These are phyloP conservation scores for Aspergillus saccharolyticus DNA, from an alignment of 495 filamentous ascomycete genomes.

Conservation along the genomic window DNA sequence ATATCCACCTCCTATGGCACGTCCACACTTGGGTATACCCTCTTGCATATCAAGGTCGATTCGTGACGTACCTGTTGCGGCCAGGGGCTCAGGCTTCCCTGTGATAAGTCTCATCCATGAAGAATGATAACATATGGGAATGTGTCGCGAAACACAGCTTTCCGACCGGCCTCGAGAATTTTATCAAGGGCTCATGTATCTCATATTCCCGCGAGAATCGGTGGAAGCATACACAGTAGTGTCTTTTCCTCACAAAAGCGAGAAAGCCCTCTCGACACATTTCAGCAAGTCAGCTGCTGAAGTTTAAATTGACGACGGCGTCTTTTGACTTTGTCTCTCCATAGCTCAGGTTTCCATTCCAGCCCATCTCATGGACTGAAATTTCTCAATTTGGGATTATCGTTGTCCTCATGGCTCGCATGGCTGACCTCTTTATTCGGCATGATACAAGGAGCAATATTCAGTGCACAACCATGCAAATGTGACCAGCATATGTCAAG, in stretches of 20 bases:
- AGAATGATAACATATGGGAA: not conserved
- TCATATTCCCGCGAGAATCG: not conserved
- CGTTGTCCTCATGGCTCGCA: too few species aligned
- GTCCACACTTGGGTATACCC: not conserved
- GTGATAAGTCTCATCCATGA: not conserved
- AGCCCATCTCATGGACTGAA: too few species aligned
- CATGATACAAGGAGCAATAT: too few species aligned
- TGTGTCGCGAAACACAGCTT: not conserved
- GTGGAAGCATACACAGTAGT: not conserved
- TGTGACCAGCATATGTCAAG: not conserved
- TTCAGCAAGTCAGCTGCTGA: not conserved
- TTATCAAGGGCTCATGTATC: not conserved
- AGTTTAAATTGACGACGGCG: not conserved
- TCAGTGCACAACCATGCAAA: too few species aligned
- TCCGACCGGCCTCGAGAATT: not conserved
- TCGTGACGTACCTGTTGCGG: not conserved
- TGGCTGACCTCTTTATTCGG: too few species aligned
- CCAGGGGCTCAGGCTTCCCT: not conserved
- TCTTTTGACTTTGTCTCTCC: not conserved
- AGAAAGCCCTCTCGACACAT: too few species aligned
- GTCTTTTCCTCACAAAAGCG: not conserved
- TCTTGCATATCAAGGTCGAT: not conserved
- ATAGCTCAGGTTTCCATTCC: not conserved
- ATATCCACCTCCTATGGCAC: not conserved
- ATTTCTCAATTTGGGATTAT: too few species aligned